Evolutionary conservation across 306 rosid genomes (phyloP).

Genomic region (Acacia crassicarpa): DNA sequence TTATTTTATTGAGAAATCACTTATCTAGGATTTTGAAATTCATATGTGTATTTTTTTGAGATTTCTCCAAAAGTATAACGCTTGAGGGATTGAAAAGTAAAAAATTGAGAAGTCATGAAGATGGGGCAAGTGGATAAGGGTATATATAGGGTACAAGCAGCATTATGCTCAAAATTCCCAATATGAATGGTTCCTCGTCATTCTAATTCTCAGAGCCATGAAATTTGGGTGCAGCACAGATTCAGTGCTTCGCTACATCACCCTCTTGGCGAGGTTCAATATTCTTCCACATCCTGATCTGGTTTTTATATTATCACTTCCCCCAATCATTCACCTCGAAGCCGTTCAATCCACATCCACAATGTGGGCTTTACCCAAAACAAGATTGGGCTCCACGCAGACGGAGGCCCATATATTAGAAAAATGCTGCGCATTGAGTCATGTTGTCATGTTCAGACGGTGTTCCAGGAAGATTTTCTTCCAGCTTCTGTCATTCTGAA

Average conservation of each 20-base stretch:
- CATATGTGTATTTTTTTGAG: too few relatives aligned
- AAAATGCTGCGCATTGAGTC: not conserved
- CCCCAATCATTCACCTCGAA: too few relatives aligned
- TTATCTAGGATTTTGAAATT: too few relatives aligned
- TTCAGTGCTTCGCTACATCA: conserved; percentile 9
- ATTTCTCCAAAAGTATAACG: too few relatives aligned
- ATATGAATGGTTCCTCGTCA: not conserved
- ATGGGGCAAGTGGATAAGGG: conserved; percentile 8
- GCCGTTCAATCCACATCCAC: too few relatives aligned
- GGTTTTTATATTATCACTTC: not conserved
- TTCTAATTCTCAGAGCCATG: conserved; percentile 10
- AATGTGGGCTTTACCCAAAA: not conserved
- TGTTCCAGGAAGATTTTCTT: too few relatives aligned
- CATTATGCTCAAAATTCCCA: conserved; percentile 26
- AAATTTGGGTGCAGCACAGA: conserved; percentile 29
- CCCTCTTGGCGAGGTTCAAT: not conserved
- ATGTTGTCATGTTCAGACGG: not conserved
- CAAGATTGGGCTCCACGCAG: not conserved
- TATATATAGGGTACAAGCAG: conserved; percentile 10
- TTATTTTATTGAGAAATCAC: too few relatives aligned
- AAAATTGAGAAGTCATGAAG: too few relatives aligned
- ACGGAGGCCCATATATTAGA: not conserved
- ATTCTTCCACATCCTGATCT: not conserved
- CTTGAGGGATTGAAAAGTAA: not conserved
- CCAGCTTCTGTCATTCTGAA: too few relatives aligned